Conservation (phyloP, 2,329 filamentous ascomycete genomes). For the Arthrinium puccinioides region DNA sequence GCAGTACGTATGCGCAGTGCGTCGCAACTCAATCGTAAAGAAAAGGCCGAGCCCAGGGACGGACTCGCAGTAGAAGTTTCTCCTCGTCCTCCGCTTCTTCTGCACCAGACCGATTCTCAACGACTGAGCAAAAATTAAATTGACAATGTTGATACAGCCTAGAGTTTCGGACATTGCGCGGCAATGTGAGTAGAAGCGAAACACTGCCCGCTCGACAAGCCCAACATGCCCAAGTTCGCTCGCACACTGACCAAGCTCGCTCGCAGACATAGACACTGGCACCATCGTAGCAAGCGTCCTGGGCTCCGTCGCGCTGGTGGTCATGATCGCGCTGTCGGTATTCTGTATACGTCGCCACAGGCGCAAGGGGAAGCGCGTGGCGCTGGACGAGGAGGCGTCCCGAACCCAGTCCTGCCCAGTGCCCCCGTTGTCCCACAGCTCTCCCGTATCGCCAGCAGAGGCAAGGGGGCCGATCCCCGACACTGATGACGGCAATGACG, state of each 20-base stretch:
- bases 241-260: background rate
- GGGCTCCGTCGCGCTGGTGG: conserved; percentile 1
- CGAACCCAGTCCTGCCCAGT: background rate
- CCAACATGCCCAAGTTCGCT: background rate
- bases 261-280: background rate
- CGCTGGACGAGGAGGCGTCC: background rate
- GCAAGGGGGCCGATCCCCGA: background rate
- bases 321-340: background rate
- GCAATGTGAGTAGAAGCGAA: background rate
- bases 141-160: background rate
- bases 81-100: too few species aligned
- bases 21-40: too few species aligned
- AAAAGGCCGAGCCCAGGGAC: too few species aligned
- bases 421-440: background rate
- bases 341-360: background rate
- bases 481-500: background rate
- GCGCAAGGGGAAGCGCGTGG: background rate
- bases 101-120: too few species aligned
- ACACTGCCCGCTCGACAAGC: background rate
- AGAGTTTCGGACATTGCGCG: background rate
- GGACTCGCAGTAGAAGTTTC: too few species aligned
- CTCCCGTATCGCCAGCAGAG: background rate
- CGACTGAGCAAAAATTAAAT: background rate
- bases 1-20: too few species aligned
- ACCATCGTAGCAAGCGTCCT: conserved; percentile 1